Conservation (phyloP, 2,329 filamentous ascomycete species). For the Pestalotiopsis sp. region DNA sequence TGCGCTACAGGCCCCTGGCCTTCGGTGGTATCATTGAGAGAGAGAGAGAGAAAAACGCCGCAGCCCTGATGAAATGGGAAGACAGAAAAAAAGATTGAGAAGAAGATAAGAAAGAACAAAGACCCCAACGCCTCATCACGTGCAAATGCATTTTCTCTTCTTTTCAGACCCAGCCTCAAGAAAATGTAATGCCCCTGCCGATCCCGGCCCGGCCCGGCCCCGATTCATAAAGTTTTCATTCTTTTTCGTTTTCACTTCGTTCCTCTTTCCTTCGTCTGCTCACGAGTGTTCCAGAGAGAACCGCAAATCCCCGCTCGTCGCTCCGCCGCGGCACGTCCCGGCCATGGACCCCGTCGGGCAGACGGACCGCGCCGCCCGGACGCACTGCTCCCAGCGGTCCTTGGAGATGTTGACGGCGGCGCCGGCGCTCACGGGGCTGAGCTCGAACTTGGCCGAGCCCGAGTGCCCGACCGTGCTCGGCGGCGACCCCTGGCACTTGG, state of each 20-base stretch:
- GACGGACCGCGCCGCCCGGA: conserved; percentile 51
- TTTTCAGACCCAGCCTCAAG: not conserved
- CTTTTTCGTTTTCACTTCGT: not conserved
- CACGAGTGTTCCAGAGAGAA: conserved; percentile 39
- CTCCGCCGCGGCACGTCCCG: conserved; percentile 50
- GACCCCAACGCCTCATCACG: not conserved
- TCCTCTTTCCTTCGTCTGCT: not conserved
- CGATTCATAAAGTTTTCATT: not conserved
- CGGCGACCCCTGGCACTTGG: conserved; percentile 46
- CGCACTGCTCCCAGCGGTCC: conserved; percentile 54
- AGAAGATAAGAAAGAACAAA: not conserved
- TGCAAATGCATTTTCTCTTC: not conserved
- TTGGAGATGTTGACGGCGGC: conserved; percentile 57
- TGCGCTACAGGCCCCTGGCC: not conserved
- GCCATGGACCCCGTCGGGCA: conserved; percentile 53
- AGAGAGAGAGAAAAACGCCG: not conserved
- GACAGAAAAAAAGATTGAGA: not conserved
- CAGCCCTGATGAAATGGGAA: not conserved
- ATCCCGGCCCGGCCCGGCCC: not conserved
- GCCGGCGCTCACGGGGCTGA: conserved; percentile 41
- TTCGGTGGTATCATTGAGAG: not conserved
- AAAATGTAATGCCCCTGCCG: not conserved
- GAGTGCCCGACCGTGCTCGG: conserved; percentile 44
- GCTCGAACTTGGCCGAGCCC: conserved; percentile 49
- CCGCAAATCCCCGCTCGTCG: conserved; percentile 45